Base-by-base conservation (phyloP, 208 protist species). In the Leishmania lainsoni region DNA sequence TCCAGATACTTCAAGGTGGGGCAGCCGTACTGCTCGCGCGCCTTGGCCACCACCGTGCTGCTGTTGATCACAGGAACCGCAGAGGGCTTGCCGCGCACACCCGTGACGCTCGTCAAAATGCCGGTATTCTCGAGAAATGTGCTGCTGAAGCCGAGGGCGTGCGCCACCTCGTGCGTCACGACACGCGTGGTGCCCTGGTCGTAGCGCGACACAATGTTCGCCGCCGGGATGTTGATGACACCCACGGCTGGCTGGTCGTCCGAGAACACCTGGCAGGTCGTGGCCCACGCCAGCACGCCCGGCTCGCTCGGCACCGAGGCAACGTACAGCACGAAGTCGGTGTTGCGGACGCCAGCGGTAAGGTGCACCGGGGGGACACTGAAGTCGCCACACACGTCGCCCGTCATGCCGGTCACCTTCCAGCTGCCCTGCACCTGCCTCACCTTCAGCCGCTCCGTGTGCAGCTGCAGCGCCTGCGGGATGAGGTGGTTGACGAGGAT, bases 141-240 rank as follows among this genome's bases (percentile, higher is more conserved):
- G 14, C 12, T 58, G 63, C n/a, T 73, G 72, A 96, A 98, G 9
- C 96, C 96, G 39, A 98, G 83, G 22, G 93, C 91, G 87, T 98
- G 96, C 9, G 93, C 81, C 0, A 98, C 81, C 85, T 97, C 95
- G 76, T 98, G 96, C 9, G 89, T 77, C 6, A 92, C 75, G 12
- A 71, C 65, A 63, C 87, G 86, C 5, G 86, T 78, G 20, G 42
- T 78, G 32, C 17, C 3, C 32, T 72, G 63, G 32, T 79, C 76
- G 51, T 79, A 65, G n/a, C 1, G 12, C 1, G 51, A 48, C 26
- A 3, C 3, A 61, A 94, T 81, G 65, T 85, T 65, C 52, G 49
- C 72, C 3, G 92, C 84, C 6, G 83, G 80, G 17, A 96, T 66
- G 80, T 94, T 94, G 20, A 85, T 76, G 22, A 89, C 88, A 20